Percentiles rank a stretch among this genome's conserved stretches.
phyloP scores from a whole-genome alignment of 768 basidiomycete species.

The Boletus subcaerulescens region DNA sequence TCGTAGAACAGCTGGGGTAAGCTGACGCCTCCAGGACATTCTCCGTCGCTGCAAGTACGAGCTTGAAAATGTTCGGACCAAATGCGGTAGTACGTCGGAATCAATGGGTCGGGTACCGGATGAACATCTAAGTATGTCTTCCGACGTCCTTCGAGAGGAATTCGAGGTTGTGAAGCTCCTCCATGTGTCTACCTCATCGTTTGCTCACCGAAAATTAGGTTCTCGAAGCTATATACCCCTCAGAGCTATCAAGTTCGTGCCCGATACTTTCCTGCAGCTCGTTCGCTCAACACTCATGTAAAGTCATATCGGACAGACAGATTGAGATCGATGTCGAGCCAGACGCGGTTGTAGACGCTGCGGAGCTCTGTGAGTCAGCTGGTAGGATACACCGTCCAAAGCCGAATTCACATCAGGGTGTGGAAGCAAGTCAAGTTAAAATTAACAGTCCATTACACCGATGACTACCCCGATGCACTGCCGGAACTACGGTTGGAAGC shows the following conservation, averaged over 20 bases:
- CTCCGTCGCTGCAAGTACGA: background rate
- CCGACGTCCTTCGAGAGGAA: conserved; percentile 70
- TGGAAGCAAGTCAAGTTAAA: conserved; percentile 64
- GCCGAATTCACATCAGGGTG: conserved; percentile 10
- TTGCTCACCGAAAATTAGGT: conserved; percentile 50
- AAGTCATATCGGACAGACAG: conserved; percentile 84
- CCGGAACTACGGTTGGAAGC: conserved; percentile 69
- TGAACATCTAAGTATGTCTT: conserved; percentile 44
- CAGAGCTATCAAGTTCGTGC: conserved; percentile 86
- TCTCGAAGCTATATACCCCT: conserved; percentile 93
- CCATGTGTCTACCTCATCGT: conserved; percentile 1
- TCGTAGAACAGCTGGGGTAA: conserved; percentile 13
- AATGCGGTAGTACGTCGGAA: conserved; percentile 20
- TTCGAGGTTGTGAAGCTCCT: conserved; percentile 65
- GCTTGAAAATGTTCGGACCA: conserved; percentile 9
- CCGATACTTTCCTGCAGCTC: conserved; percentile 30
- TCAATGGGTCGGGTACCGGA: conserved; percentile 26
- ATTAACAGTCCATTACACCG: conserved; percentile 72
- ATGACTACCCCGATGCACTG: conserved; percentile 79
- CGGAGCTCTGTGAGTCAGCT: conserved; percentile 47
- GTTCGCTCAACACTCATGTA: conserved; percentile 45
- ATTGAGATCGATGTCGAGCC: conserved; percentile 87
- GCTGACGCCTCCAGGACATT: conserved; percentile 23
- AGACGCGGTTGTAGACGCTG: conserved; percentile 66
- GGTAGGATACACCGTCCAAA: background rate